Base-by-base conservation (phyloP, 345 rosid genomes). In the Arabidopsis arenosa region DNA sequence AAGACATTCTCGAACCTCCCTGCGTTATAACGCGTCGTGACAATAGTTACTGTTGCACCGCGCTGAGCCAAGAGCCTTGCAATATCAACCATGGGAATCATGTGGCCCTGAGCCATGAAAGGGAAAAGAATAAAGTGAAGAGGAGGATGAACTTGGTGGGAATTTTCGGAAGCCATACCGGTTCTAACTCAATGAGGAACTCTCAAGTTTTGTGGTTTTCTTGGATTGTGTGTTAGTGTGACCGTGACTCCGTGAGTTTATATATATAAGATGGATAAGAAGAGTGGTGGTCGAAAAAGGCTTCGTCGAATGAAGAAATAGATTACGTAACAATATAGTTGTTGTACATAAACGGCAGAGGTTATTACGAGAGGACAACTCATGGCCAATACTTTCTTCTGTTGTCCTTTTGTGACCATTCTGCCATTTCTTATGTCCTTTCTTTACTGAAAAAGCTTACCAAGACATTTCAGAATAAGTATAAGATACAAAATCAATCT, bases 11-110 rank as follows among this genome's bases (percentile, higher is more conserved):
- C 51, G 51, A 75, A 72, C 12, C 82, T 54, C 43, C n/a, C 54
- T 26, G 81, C 81, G n/a, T 82, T 84, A 2, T 74, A 26, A 45
- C 83, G 81, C 5, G 92, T 86, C 1, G 89, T 80, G 74, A 86
- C 36, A 0, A 84, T 69, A 5, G 82, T 83, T 69, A 81, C 21
- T 6, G 11, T 28, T 4, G 45, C 76, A 28, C 84, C 84, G 0
- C 63, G 85, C 15, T 53, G 74, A 39, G 86, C 85, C 28, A 86
- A 40, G 9, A 82, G 32, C 63, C 72, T 79, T 23, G 80, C 90
- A 8, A 86, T 75, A 74, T 84, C 84, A 4, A 78, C 21, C 81
- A 83, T 69, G 26, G 81, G 87, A 12, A 83, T 82, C 68, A 74
- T 47, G 68, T 86, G 87, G 64, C 87, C 84, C 0, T 69, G 70